Base-by-base conservation (phyloP, 148 eudicot species). In the Diospyros kaki region DNA sequence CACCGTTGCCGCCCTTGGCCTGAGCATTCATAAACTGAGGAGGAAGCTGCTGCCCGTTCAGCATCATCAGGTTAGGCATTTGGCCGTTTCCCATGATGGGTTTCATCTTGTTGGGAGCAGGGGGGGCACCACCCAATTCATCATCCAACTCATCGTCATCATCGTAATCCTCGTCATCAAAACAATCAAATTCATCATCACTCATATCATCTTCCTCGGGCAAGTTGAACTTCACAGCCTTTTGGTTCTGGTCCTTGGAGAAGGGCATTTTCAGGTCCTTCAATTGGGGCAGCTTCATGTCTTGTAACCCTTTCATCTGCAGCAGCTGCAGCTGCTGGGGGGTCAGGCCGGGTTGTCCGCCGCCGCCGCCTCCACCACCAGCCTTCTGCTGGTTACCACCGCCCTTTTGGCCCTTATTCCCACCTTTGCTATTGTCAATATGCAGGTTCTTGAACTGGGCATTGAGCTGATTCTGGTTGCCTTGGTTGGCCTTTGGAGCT, bases 61-160 rank as follows among this genome's bases (percentile, higher is more conserved):
- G 72, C 88, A 84, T 74, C 91, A 77, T 80, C 90, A 79, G 76
- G 73, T 78, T 82, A 6, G 79, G 79, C 81, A 79, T 79, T 80
- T 77, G 75, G 2, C 81, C 89, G 55, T 82, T 81, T 64, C 85
- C 83, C 75, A 77, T 76, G 58, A 38, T n/a, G 5, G 84, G 79
- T 71, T 87, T 87, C 89, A 85, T 87, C 87, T 91, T 93, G 52
- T 72, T 84, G 41, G 75, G 52, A 0, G 78, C 81, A 5, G 15
- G 44, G 59, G 74, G 71, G 11, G 80, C 78, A 74, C 79, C 86
- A 14, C 78, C 80, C 50, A 80, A 42, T 12, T 87, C 92, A 74
- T 87, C 97, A 56, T 87, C 89, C n/a, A 64, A 42, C 0, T 71
- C 68, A 66, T 72, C 73, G 38, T 69, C 52, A 1, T 38, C 68